Base-by-base conservation (phyloP, 2,329 filamentous ascomycete species). In the Fusarium vanettenii region DNA sequence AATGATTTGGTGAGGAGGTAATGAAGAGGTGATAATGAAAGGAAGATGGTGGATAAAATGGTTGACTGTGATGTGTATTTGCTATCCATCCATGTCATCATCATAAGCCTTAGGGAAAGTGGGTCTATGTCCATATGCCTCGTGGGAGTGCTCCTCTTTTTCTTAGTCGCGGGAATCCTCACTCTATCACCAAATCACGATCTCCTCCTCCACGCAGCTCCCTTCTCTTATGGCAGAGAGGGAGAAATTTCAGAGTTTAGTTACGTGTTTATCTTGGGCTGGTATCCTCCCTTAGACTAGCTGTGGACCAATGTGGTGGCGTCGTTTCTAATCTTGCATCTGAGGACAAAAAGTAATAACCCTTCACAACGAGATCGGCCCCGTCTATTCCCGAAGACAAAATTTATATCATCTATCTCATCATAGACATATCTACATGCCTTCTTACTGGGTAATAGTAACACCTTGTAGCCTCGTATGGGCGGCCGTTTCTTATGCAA, bases 1-100 rank as follows among this genome's bases (percentile, higher is more conserved):
- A 3, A 5, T n/a, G 9, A n/a, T 4, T 4, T 2, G 5, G 8
- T 4, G 6, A 9, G 1, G 20, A 45, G 9, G 3, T 14, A 6
- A 22, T 13, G 39, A 41, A 41, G 41, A 35, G 33, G 35, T 9
- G 16, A 37, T n/a, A 2, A 45, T 16, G 20, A 45, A 25, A 25
- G 20, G 20, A 25, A 14, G 20, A 25, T 9, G 2, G 7, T 45
- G 8, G 13, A 48, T 9, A 25, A 48, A 48, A 14, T 25, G 20
- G 20, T 48, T 25, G 20, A 25, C 20, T 48, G 20, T 48, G 43
- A 3, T 16, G 25, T 48, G 13, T 48, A 16, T 7, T 16, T 16
- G 13, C 7, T 25, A 16, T 25, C 7, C 13, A 16, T n/a, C n/a
- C n/a, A n/a, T n/a, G n/a, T n/a, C 2, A 25, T 45, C 41, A 45